Evolutionary conservation across 2,329 filamentous ascomycete species (phyloP).

Genomic region (Shiraia sp.): DNA sequence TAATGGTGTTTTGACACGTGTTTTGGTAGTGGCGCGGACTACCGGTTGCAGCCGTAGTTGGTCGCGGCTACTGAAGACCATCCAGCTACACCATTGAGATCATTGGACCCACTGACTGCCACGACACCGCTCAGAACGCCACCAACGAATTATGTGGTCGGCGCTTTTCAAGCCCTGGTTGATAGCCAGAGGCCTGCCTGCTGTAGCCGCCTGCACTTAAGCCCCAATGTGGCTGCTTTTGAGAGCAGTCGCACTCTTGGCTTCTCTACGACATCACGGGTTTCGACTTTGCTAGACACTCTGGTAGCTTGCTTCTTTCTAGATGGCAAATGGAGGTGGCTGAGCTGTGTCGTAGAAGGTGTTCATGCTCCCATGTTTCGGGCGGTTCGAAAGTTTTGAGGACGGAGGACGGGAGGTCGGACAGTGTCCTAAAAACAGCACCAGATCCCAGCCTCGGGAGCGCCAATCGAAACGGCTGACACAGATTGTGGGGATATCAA

Average conservation of each 20-base stretch:
- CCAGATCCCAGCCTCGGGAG: too few relatives aligned
- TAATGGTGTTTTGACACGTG: constrained; percentile 19
- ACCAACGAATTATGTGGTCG: constrained; percentile 16
- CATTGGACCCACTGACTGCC: constrained; percentile 15
- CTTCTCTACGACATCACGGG: constrained; percentile 1
- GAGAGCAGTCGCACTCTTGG: not conserved
- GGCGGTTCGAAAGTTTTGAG: too few relatives aligned
- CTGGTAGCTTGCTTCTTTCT: not conserved
- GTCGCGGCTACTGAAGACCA: constrained; percentile 19
- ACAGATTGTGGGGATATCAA: too few relatives aligned
- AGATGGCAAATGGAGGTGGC: too few relatives aligned
- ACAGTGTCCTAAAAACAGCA: too few relatives aligned
- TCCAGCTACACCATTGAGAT: constrained; percentile 2
- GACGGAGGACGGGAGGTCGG: too few relatives aligned
- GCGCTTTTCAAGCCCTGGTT: constrained; percentile 9
- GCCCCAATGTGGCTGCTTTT: not conserved
- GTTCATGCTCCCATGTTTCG: too few relatives aligned
- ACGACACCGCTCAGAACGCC: constrained; percentile 11
- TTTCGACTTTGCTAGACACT: constrained; percentile 2
- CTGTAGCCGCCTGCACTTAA: constrained; percentile 17
- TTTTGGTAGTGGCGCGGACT: constrained; percentile 11
- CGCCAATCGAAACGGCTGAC: too few relatives aligned
- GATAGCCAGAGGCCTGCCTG: constrained; percentile 9
- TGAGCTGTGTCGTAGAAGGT: too few relatives aligned
- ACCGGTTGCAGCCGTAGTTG: constrained; percentile 2